A percentile compares a stretch with the other conserved stretches of the same genome.
phyloP scores from a whole-genome alignment of 768 basidiomycete genomes.

The Hirschioporus abietinus region DNA sequence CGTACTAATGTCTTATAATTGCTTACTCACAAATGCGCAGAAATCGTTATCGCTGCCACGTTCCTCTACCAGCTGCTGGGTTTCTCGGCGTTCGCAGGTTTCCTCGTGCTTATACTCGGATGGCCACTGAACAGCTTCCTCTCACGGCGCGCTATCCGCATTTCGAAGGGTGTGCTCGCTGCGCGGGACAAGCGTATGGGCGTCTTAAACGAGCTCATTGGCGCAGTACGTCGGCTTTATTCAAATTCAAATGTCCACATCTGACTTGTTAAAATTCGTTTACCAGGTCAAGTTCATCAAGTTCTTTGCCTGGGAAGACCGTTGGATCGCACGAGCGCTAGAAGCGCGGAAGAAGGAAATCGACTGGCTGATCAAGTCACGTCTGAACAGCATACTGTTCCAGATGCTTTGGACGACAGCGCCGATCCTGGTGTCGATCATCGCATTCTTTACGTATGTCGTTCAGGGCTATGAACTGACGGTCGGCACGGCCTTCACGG shows the following conservation, averaged over 20 bases:
- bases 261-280: neutral
- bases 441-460: slow-evolving; percentile 74
- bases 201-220: slow-evolving; percentile 72
- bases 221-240: slow-evolving; percentile 37
- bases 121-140: slow-evolving; percentile 71
- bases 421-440: slow-evolving; percentile 75
- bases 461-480: slow-evolving; percentile 70
- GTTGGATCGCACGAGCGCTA: slow-evolving; percentile 63
- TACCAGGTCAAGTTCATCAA: slow-evolving; percentile 68
- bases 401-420: slow-evolving; percentile 67
- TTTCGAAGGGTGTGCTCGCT: slow-evolving; percentile 52
- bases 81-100: slow-evolving; percentile 69
- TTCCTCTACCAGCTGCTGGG: slow-evolving; percentile 81
- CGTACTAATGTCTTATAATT: slow-evolving; percentile 14
- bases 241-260: neutral
- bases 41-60: slow-evolving; percentile 62
- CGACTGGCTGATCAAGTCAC: slow-evolving; percentile 63
- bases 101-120: slow-evolving; percentile 57
- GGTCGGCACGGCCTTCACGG: slow-evolving; percentile 80
- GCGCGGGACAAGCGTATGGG: slow-evolving; percentile 75
- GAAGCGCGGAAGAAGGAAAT: slow-evolving; percentile 68
- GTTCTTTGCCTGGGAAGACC: slow-evolving; percentile 78
- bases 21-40: slow-evolving; percentile 23
- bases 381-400: slow-evolving; percentile 67
- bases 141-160: slow-evolving; percentile 51